Evolutionary conservation across 2,329 filamentous ascomycete genomes (phyloP).

Genomic region (Cyphellophora attinorum): DNA sequence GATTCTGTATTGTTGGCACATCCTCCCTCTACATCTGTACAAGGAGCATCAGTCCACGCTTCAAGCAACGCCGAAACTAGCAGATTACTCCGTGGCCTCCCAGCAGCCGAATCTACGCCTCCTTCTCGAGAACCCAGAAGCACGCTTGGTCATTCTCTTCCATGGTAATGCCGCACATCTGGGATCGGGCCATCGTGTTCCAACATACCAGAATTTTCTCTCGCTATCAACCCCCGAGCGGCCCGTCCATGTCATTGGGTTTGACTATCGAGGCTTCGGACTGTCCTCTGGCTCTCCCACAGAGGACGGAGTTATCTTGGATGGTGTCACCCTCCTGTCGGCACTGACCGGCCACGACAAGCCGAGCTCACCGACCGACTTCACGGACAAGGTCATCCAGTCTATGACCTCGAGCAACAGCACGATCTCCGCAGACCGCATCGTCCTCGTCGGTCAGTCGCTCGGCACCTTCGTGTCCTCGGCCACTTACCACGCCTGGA

Average conservation of each 20-base stretch:
- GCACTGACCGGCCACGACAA: constrained; percentile 38
- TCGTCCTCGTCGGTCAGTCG: constrained; percentile 77
- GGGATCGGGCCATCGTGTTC: constrained; percentile 65
- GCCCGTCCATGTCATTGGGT: constrained; percentile 65
- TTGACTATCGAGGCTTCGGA: constrained; percentile 63
- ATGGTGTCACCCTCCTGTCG: constrained; percentile 63
- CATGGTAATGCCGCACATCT: constrained; percentile 73
- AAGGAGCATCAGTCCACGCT: constrained; percentile 58
- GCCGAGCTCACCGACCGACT: constrained; percentile 38
- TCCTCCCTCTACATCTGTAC: constrained; percentile 72
- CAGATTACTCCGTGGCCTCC: constrained; percentile 34
- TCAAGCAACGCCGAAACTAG: constrained; percentile 22
- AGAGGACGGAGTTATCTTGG: constrained; percentile 70
- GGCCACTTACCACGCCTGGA: constrained; percentile 43
- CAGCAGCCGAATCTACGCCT: constrained; percentile 41
- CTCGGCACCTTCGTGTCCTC: constrained; percentile 77
- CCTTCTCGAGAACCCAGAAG: constrained; percentile 39
- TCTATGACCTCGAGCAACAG: constrained; percentile 27
- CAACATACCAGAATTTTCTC: constrained; percentile 68
- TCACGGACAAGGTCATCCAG: not conserved
- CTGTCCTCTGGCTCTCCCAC: constrained; percentile 61
- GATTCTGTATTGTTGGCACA: constrained; percentile 79
- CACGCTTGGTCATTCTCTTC: constrained; percentile 46
- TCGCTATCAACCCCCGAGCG: constrained; percentile 55
- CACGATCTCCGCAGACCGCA: constrained; percentile 55